Base-by-base conservation (phyloP, 768 basidiomycete genomes). In the Chalciporus sphaerocephalus region DNA sequence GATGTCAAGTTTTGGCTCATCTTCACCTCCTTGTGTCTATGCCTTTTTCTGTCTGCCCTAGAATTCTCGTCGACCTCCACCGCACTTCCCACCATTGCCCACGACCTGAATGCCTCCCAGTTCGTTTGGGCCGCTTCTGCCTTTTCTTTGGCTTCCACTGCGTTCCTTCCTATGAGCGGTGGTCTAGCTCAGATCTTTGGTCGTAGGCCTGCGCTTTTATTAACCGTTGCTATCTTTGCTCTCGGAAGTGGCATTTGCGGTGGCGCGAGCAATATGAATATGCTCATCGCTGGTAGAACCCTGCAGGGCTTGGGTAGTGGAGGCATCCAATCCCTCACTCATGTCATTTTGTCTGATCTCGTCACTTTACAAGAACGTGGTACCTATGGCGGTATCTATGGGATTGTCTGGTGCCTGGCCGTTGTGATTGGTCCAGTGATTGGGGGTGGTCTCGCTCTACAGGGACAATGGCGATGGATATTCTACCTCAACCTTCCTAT, bases 341-440 rank as follows among this genome's bases (percentile, higher is more conserved):
- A 69, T 6, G 75, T 78, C 32, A 61, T 79, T 30, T 41, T 75
- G 5, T 58, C 68, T 11, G 77, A 80, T 47, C 54, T 80, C 3
- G 72, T 78, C 13, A 65, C 75, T 3, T 61, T 80, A 7, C 35
- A 57, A 11, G 73, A 76, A 35, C 67, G 78, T 7, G 77, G 77
- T 4, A 27, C 48, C 1, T 73, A 66, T 48, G 52, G 56, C 3
- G 70, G 67, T 7, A 40, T 76, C 13, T 58, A 72, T 16, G 71
- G 60, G 18, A 43, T 72, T n/a, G n/a, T n/a, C n/a, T n/a, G n/a
- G n/a, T n/a, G n/a, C n/a, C n/a, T n/a, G n/a, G n/a, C n/a, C n/a
- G n/a, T n/a, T n/a, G n/a, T n/a, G n/a, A n/a, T n/a, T n/a, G n/a
- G n/a, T n/a, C n/a, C n/a, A n/a, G n/a, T n/a, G n/a, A n/a, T n/a